These are phyloP conservation scores for Tetracladium setigerum DNA, from an alignment of 495 filamentous ascomycete genomes.

Conservation along the genomic window DNA sequence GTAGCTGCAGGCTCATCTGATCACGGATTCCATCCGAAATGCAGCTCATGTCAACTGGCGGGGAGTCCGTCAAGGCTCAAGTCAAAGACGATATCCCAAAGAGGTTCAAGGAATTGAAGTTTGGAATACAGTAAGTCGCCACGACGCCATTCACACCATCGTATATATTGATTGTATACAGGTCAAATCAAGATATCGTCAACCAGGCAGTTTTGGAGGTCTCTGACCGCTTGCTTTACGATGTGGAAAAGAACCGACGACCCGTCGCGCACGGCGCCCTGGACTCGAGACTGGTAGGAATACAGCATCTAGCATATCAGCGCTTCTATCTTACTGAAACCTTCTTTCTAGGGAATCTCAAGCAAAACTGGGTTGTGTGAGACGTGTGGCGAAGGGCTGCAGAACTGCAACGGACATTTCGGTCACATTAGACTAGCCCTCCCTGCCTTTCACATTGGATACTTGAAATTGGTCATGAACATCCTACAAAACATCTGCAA, in stretches of 20 bases:
- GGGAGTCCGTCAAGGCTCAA: conserved; percentile 70
- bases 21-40: too few relatives aligned
- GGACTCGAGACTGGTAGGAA: conserved; percentile 62
- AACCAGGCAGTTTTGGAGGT: conserved; percentile 91
- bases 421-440: conserved; percentile 84
- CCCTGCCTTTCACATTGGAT: conserved; percentile 91
- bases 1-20: too few relatives aligned
- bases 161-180: conserved; percentile 26
- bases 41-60: conserved; percentile 17
- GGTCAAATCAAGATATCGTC: conserved; percentile 86
- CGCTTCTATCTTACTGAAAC: conserved; percentile 18
- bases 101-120: conserved; percentile 86
- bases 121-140: conserved; percentile 62
- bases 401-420: conserved; percentile 89
- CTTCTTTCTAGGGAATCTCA: conserved; percentile 56
- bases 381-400: conserved; percentile 71
- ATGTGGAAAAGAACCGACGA: conserved; percentile 63
- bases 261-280: conserved; percentile 75
- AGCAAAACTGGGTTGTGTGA: conserved; percentile 63
- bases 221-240: conserved; percentile 83
- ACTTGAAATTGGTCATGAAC: conserved; percentile 80
- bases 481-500: conserved; percentile 95
- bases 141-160: not conserved
- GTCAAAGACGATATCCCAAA: conserved; percentile 80
- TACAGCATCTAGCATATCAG: conserved; percentile 1